phyloP scores from a whole-genome alignment of 495 filamentous ascomycete genomes.

The Penicillium herquei region DNA sequence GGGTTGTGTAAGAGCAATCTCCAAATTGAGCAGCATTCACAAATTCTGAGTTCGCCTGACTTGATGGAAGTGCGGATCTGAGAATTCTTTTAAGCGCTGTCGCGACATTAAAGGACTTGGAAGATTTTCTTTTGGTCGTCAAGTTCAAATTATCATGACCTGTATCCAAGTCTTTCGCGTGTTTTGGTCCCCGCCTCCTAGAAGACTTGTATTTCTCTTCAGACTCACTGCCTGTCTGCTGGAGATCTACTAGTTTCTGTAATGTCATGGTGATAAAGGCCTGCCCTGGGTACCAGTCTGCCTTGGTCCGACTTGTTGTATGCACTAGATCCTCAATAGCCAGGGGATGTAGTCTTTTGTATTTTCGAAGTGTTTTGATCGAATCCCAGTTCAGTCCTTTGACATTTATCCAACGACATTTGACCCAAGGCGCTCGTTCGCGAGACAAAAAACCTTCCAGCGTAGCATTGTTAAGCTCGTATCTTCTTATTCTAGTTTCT shows the following conservation, averaged over 20 bases:
- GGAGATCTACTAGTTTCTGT: constrained; percentile 65
- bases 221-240: constrained; percentile 46
- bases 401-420: constrained; percentile 90
- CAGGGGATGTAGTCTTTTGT: constrained; percentile 76
- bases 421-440: constrained; percentile 63
- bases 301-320: constrained; percentile 79
- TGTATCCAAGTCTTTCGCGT: too few relatives aligned
- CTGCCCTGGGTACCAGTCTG: constrained; percentile 91
- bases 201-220: constrained; percentile 32
- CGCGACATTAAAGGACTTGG: too few relatives aligned
- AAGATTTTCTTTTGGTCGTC: too few relatives aligned
- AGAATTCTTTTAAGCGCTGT: constrained; percentile 39
- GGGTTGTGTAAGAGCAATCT: constrained; percentile 15
- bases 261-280: constrained; percentile 64
- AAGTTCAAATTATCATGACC: too few relatives aligned
- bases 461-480: constrained; percentile 64
- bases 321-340: constrained; percentile 87
- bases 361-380: constrained; percentile 69
- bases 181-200: constrained; percentile 28
- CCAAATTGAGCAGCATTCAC: constrained; percentile 25
- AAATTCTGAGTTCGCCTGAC: constrained; percentile 16
- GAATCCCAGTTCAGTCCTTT: constrained; percentile 94
- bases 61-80: constrained; percentile 11
- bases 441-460: constrained; percentile 58
- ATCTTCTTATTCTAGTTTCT: constrained; percentile 61